Evolutionary conservation across 164 flowering plant genomes (phyloP).

Genomic region (Liriodendron chinense): DNA sequence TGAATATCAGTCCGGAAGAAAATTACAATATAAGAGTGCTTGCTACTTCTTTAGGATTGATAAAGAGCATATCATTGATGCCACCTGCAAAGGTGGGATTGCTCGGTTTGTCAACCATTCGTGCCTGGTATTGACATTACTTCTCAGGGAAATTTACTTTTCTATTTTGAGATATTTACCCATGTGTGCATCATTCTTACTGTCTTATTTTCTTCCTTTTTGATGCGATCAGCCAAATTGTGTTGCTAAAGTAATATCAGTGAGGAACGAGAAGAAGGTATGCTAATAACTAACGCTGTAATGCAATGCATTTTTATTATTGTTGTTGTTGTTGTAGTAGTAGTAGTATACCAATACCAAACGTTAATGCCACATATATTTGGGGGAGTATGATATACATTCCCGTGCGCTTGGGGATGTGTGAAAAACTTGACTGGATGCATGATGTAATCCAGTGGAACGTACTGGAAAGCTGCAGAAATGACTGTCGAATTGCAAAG

Average conservation of each 20-base stretch:
- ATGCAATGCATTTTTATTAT: too few species aligned
- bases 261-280: constrained; percentile 76
- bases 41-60: constrained; percentile 78
- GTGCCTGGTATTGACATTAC: constrained; percentile 45
- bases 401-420: too few species aligned
- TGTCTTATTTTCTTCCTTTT: constrained; percentile 12
- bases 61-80: constrained; percentile 72
- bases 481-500: too few species aligned
- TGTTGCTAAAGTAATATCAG: constrained; percentile 56
- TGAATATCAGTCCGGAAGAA: constrained; percentile 63
- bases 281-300: background rate
- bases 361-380: too few species aligned
- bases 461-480: too few species aligned
- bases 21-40: constrained; percentile 60
- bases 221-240: constrained; percentile 61
- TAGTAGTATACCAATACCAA: too few species aligned
- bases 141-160: background rate
- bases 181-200: background rate
- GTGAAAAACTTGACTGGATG: too few species aligned
- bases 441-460: too few species aligned
- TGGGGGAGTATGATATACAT: too few species aligned
- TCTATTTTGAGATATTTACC: background rate
- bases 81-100: constrained; percentile 76
- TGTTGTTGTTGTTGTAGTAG: too few species aligned
- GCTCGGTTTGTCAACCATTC: constrained; percentile 85